Percentiles rank a stretch among this genome's conserved stretches.
Evolutionary conservation across 352 stramenopile genomes (phyloP).

Genomic region (Phytophthora podocarpi): DNA sequence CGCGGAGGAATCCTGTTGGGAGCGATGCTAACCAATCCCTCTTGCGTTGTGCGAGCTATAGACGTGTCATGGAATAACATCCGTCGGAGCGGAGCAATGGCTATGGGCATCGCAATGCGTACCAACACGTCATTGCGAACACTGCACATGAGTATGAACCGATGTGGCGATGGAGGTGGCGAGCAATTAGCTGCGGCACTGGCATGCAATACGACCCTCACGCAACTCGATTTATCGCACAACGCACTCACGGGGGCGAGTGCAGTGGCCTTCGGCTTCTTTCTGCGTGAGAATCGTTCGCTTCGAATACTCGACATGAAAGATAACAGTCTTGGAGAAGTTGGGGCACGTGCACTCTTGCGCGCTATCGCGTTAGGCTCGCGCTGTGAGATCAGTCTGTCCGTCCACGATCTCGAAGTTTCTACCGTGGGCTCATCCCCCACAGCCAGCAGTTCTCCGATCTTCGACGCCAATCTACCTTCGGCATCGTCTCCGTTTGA

Average conservation of each 20-base stretch:
- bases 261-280: slow-evolving; percentile 67
- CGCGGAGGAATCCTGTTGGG: slow-evolving; percentile 54
- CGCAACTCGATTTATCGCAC: slow-evolving; percentile 57
- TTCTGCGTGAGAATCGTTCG: slow-evolving; percentile 48
- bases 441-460: slow-evolving; percentile 15
- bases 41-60: slow-evolving; percentile 53
- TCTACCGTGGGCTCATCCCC: slow-evolving; percentile 25
- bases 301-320: slow-evolving; percentile 50
- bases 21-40: slow-evolving; percentile 61
- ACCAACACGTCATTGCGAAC: slow-evolving; percentile 51
- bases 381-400: slow-evolving; percentile 60
- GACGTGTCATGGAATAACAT: slow-evolving; percentile 81
- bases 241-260: slow-evolving; percentile 63
- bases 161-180: slow-evolving; percentile 63
- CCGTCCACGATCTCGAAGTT: slow-evolving; percentile 53
- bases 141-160: slow-evolving; percentile 75
- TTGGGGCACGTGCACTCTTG: slow-evolving; percentile 60
- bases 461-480: slow-evolving; percentile 65
- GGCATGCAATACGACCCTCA: slow-evolving; percentile 51
- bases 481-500: slow-evolving; percentile 64
- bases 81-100: slow-evolving; percentile 50
- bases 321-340: slow-evolving; percentile 63
- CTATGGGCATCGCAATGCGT: slow-evolving; percentile 57
- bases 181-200: slow-evolving; percentile 64
- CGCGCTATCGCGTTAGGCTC: slow-evolving; percentile 53